Evolutionary conservation across 2,329 filamentous ascomycete species (phyloP), one percentile per base, ranked within the genome.

Genomic region (Monilinia aucupariae): DNA sequence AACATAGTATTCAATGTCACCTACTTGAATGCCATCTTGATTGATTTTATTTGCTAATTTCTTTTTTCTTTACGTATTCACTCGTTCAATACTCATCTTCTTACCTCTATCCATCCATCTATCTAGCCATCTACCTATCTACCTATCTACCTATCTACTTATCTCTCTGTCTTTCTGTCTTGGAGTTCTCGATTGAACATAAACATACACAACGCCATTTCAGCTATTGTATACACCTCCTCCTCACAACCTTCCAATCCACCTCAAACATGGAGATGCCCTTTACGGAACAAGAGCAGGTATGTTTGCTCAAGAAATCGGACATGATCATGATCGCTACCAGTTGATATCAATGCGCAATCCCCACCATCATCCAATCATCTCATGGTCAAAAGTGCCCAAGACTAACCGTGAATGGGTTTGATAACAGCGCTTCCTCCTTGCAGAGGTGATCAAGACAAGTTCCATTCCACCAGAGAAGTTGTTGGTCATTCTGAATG

Each of bases 371-470:
- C 51, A 63, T 37, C 53, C 22, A 20, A 45, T 45, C 53, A 51
- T 54, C 49, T 48, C 27, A 62, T 64, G 43, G 54, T 62, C 63
- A 49, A 56, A 25, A 48, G 63, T 52, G 45, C 48, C 52, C 53
- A 27, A 50, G n/a, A 66, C 68, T 71, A 64, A 71, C 67, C 52
- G 54, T 25, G 4, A 30, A 49, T 49, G 34, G 22, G 15, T 3
- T 37, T 39, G 39, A 5, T 5, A 32, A 61, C 53, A 74, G 72
- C 72, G 71, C 63, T 77, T 77, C 69, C 72, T 83, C 63, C 76
- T 83, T 67, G 77, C 80, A 68, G 81, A 83, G 70, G 78, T 80
- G 66, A 74, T 83, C 68, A 83, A 81, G 71, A 75, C 74, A 49
- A 75, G 76, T 63, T 73, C 75, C 50, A 74, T 81, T 62, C 74